Base-by-base conservation (phyloP, 805 yeast genomes). In the Monosporozyma servazzii region DNA sequence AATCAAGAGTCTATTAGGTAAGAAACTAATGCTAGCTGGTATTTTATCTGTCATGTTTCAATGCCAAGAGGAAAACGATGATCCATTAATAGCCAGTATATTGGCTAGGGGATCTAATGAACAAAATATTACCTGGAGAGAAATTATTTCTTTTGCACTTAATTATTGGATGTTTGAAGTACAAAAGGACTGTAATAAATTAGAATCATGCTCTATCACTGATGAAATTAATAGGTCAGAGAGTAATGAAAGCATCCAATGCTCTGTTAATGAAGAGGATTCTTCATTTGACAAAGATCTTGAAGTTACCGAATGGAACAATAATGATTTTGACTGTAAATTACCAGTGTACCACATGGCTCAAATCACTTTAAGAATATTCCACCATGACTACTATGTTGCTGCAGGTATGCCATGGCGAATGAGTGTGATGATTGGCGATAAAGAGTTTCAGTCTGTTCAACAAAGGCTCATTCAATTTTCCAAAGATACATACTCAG, bases 381-480 rank as follows among this genome's bases (percentile, higher is more conserved):
- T 86, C 51, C 88, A 86, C 55, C 82, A 85, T 65, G 95, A 88
- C 65, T 79, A 86, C 52, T 85, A 85, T 50, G 82, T 86, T 5
- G 83, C 74, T 64, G 83, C 90, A 2, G 96, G 96, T 0, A 86
- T 88, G 7, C 93, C 93, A 1, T 79, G 84, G 69, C 77, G 89
- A 59, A 82, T 85, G 82, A 85, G 79, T 59, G 88, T 82, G 36
- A 72, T 71, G 39, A 81, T 85, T 10, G 77, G 79, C 5, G 69
- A 70, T 9, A 62, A 69, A 1, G 82, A 79, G 52, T 75, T 79
- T 55, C 73, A 74, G 21, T 68, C 73, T 3, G 80, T 78, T 11
- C 71, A 73, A 40, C 67, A 67, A 13, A 71, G 82, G 55, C 75
- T 85, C 18, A 47, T 51, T 29, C 52, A 57, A 18, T 58, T 61